Conservation (phyloP, 306 rosid species). For the Prosopis cineraria region DNA sequence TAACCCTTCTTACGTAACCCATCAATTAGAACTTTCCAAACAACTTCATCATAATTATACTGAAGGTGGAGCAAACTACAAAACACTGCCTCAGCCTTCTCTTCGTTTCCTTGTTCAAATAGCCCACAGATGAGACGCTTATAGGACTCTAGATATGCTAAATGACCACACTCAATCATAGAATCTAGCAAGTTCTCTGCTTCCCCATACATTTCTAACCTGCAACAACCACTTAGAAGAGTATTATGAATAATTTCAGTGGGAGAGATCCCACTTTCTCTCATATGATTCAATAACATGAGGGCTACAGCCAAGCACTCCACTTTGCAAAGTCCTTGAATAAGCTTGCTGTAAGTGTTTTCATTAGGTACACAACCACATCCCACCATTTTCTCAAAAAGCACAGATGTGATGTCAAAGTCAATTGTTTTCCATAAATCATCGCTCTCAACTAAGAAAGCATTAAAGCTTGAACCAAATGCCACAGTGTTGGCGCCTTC, state of each 20-base stretch:
- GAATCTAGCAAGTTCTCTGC: slow-evolving; percentile 61
- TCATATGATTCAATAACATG: slow-evolving; percentile 59
- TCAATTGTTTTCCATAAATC: slow-evolving; percentile 65
- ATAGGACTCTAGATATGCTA: slow-evolving; percentile 68
- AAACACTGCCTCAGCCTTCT: slow-evolving; percentile 67
- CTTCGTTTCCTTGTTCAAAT: slow-evolving; percentile 52
- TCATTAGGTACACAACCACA: slow-evolving; percentile 64
- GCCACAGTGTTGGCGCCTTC: slow-evolving; percentile 28
- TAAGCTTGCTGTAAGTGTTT: slow-evolving; percentile 69
- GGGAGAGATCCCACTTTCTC: slow-evolving; percentile 55
- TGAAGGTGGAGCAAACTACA: slow-evolving; percentile 50
- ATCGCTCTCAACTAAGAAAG: slow-evolving; percentile 39
- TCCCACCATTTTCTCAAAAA: slow-evolving; percentile 66
- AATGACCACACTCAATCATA: slow-evolving; percentile 62
- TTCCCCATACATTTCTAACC: slow-evolving; percentile 55
- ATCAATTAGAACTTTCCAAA: slow-evolving; percentile 83
- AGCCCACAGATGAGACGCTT: slow-evolving; percentile 74
- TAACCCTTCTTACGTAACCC: slow-evolving; percentile 71
- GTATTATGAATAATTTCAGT: slow-evolving; percentile 57
- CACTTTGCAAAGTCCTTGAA: slow-evolving; percentile 72
- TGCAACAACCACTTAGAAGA: slow-evolving; percentile 67
- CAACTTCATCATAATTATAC: slow-evolving; percentile 77
- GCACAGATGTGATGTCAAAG: slow-evolving; percentile 49
- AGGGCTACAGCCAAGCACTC: slow-evolving; percentile 51
- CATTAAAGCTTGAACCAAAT: slow-evolving; percentile 36